A percentile compares a stretch with the other conserved stretches of the same genome.
Conservation (phyloP, 164 flowering plant genomes). For the Pachysandra terminalis region DNA sequence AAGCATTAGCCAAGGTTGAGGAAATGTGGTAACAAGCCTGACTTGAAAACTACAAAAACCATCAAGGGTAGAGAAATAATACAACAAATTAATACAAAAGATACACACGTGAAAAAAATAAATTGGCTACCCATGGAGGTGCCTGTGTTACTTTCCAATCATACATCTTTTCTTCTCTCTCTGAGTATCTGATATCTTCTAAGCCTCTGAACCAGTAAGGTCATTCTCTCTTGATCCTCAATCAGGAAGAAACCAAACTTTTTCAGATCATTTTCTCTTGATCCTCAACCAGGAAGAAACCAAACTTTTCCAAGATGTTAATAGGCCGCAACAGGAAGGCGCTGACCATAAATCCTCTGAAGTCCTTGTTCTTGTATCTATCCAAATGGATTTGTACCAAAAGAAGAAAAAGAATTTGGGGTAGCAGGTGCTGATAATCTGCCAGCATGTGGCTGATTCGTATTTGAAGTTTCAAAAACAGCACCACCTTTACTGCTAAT, state of each 20-base stretch:
- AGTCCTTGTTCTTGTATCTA: constrained; percentile 13
- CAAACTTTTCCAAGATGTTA: constrained; percentile 13
- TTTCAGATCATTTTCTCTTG: neutral
- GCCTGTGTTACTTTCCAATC: neutral
- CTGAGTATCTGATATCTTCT: too few relatives aligned
- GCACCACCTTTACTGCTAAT: constrained; percentile 20
- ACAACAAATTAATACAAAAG: neutral
- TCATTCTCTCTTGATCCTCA: constrained; percentile 1
- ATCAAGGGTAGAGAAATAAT: neutral
- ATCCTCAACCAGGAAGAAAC: constrained; percentile 16
- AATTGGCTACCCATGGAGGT: constrained; percentile 3
- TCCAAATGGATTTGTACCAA: constrained; percentile 75
- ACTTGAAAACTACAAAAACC: too few relatives aligned
- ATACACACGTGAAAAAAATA: constrained; percentile 3
- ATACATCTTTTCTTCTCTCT: neutral
- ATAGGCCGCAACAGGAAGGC: constrained; percentile 3
- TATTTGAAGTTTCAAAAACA: constrained; percentile 21
- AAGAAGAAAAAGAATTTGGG: constrained; percentile 36
- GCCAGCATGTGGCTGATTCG: constrained; percentile 23
- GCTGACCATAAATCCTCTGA: constrained; percentile 5
- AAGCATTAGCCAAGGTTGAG: too few relatives aligned
- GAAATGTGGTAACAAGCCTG: too few relatives aligned
- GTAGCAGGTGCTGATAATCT: constrained; percentile 29
- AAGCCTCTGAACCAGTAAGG: neutral
- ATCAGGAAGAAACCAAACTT: constrained; percentile 20